Percentiles rank a stretch among this genome's conserved stretches.
phyloP scores from a whole-genome alignment of 805 yeast genomes.

The Maudiozyma bulderi region DNA sequence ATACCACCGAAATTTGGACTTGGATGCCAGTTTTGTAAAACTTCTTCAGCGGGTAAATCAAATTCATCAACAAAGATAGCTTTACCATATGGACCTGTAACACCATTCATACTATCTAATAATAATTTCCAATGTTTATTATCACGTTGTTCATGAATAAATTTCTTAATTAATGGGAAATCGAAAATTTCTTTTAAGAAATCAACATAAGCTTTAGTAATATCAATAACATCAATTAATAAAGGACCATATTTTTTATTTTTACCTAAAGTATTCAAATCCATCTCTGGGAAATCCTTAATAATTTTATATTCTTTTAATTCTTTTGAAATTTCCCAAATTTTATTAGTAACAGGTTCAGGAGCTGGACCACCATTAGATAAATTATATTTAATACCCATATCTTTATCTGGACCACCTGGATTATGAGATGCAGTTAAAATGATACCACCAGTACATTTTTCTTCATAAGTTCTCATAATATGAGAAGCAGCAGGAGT shows the following conservation, averaged over 20 bases:
- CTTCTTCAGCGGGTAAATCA: slow-evolving; percentile 53
- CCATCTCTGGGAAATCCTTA: slow-evolving; percentile 51
- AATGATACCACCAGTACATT: slow-evolving; percentile 88
- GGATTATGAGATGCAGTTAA: slow-evolving; percentile 97
- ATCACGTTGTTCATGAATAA: slow-evolving; percentile 41
- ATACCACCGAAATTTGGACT: slow-evolving; percentile 94
- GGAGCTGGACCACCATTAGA: slow-evolving; percentile 98
- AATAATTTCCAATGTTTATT: slow-evolving; percentile 58
- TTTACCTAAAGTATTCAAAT: slow-evolving; percentile 49
- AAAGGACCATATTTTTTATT: slow-evolving; percentile 44
- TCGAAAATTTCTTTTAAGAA: slow-evolving; percentile 84
- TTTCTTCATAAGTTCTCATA: slow-evolving; percentile 53
- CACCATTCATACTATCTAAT: slow-evolving; percentile 90
- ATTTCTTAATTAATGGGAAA: slow-evolving; percentile 66
- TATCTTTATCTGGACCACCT: slow-evolving; percentile 87
- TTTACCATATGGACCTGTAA: slow-evolving; percentile 92
- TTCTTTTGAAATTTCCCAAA: slow-evolving; percentile 57
- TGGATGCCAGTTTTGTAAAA: slow-evolving; percentile 74
- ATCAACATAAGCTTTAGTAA: slow-evolving; percentile 66
- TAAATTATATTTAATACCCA: slow-evolving; percentile 93
- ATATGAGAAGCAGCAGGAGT: slow-evolving; percentile 98
- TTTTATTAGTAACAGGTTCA: slow-evolving; percentile 82
- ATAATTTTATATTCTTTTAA: slow-evolving; percentile 53
- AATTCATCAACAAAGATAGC: slow-evolving; percentile 78
- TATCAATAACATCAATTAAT: slow-evolving; percentile 72